Evolutionary conservation across 2,329 filamentous ascomycete genomes (phyloP).

Genomic region (Ophiostoma piceae): DNA sequence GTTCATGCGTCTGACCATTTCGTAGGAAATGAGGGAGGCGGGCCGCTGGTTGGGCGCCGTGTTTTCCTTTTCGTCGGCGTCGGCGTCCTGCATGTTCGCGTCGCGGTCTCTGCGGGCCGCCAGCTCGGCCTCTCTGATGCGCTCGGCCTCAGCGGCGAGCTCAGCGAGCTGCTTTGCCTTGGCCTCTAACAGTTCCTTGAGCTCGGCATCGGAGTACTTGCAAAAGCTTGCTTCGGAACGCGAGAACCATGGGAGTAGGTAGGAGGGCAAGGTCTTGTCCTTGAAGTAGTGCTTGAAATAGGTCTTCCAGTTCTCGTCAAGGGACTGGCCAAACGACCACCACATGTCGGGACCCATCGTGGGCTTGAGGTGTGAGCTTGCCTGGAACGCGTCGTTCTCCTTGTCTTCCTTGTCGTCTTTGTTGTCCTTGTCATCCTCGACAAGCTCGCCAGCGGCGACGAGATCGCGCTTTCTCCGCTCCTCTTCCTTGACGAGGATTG

Average conservation of each 20-base stretch:
- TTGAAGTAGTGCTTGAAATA: conserved; percentile 2
- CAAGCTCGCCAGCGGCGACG: neutral
- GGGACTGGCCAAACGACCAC: neutral
- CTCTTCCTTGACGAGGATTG: neutral
- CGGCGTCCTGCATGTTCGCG: neutral
- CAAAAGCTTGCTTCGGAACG: neutral
- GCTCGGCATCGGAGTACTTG: neutral
- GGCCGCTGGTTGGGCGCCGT: neutral
- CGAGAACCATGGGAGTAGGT: neutral
- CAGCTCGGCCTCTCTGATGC: neutral
- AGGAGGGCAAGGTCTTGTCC: neutral
- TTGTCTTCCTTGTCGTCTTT: neutral
- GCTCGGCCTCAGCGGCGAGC: neutral
- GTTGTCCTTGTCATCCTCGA: neutral
- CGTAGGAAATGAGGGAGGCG: neutral
- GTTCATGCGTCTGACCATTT: neutral
- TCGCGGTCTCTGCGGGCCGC: neutral
- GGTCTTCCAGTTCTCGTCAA: neutral
- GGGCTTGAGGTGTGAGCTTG: neutral
- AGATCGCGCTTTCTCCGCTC: neutral
- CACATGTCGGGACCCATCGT: neutral
- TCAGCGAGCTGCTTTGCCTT: neutral
- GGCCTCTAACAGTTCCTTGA: neutral
- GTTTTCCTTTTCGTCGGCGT: conserved; percentile 9
- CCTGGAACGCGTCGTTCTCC: no score